Evolutionary conservation across 129 eudicot genomes (phyloP), one percentile per base, ranked within the genome.

Genomic region (Ambrosia trifida): DNA sequence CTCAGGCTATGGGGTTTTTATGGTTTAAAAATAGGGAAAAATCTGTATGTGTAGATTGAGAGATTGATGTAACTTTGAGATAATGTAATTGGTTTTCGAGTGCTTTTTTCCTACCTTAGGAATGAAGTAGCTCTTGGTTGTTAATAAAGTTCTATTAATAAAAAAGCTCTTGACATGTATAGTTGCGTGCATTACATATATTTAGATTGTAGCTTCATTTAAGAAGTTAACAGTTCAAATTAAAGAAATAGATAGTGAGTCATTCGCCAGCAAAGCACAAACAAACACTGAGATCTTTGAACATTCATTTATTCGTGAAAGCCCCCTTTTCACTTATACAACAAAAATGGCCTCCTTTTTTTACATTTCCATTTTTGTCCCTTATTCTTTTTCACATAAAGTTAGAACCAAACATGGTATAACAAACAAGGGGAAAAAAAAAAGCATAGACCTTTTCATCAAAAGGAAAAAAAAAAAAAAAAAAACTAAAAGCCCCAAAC

Each of bases 311-410:
- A 69, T 77, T 69, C 18, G 52, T 51, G 36, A 64, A 76, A 77
- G 31, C 57, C 51, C 72, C 46, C 17, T 69, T 45, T 57, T 14
- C 47, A 36, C 53, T 3, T 60, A 43, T 61, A 61, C 72, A 77
- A 77, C 81, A 77, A 70, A 76, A 61, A 70, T 70, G 81, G 76
- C 76, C 47, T 61, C 32, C 76, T 28, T 46, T 77, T 77, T 77
- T 50, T 70, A 77, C 76, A 77, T 64, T 69, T 70, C 76, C 76
- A 73, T 52, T 75, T 53, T 75, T 53, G 76, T 50, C 38, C 61
- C 71, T 71, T 63, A 77, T 77, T 77, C 50, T 69, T 64, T 64
- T 75, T 53, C 80, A 80, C 79, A 68, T 70, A 59, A 76, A 54
- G 76, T 70, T 62, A 77, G 63, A 70, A 75, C 52, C 71, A 74